A percentile compares a stretch with the other conserved stretches of the same genome.
Evolutionary conservation across 2,329 filamentous ascomycete genomes (phyloP).

Genomic region (Alternaria solani): DNA sequence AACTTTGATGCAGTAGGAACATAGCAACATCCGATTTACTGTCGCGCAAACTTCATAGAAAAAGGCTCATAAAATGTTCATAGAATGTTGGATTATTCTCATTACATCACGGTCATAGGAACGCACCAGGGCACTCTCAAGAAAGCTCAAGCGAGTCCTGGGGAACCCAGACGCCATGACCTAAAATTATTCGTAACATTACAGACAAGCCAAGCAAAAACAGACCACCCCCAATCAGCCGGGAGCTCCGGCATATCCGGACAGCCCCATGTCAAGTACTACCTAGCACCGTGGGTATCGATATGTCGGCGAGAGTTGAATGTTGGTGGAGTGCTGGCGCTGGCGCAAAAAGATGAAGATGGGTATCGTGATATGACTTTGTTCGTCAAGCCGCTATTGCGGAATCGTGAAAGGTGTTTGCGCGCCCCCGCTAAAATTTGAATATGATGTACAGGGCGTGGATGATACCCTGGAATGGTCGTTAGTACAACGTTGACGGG

Average conservation of each 20-base stretch:
- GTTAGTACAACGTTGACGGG: slow-evolving; percentile 20
- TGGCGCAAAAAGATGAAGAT: slow-evolving; percentile 19
- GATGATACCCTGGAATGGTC: slow-evolving; percentile 69
- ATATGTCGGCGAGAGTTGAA: neutral
- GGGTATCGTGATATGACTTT: slow-evolving; percentile 46
- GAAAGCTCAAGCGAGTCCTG: slow-evolving; percentile 7
- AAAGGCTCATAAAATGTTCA: neutral
- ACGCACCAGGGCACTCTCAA: slow-evolving; percentile 9
- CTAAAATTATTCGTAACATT: slow-evolving; percentile 17
- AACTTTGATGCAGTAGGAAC: too few relatives aligned
- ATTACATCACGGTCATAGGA: slow-evolving; percentile 16
- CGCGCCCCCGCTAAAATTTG: slow-evolving; percentile 71
- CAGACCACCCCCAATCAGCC: slow-evolving; percentile 5
- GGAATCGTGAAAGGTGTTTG: slow-evolving; percentile 17
- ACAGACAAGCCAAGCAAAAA: slow-evolving; percentile 14
- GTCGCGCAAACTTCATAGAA: neutral
- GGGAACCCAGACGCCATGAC: slow-evolving; percentile 22
- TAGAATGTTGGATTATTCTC: slow-evolving; percentile 21
- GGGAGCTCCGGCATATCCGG: slow-evolving; percentile 8
- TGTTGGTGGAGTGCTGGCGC: slow-evolving; percentile 2
- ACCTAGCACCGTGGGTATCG: slow-evolving; percentile 5
- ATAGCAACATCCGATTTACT: too few relatives aligned
- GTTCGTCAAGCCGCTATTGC: slow-evolving; percentile 19
- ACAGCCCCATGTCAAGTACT: neutral
- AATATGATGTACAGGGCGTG: slow-evolving; percentile 94